Base-by-base conservation (phyloP, 2,329 filamentous ascomycete species). In the Colletotrichum tabaci region DNA sequence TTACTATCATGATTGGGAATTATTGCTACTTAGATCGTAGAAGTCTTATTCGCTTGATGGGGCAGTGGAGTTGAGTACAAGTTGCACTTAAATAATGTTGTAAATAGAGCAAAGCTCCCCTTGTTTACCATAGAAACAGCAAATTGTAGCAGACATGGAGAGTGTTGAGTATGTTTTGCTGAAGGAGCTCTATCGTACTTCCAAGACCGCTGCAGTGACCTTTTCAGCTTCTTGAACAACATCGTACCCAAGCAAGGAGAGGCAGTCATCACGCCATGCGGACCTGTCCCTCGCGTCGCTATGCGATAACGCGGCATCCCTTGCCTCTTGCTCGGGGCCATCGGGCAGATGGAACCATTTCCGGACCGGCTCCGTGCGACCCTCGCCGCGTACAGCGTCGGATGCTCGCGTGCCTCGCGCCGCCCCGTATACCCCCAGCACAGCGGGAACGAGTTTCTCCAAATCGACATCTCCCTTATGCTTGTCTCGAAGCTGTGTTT, bases 321-420 rank as follows among this genome's bases (percentile, higher is more conserved):
- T 67, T 6, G 49, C 55, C 56, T 56, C 35, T 21, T 71, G 70
- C 23, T 70, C 61, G 4, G 61, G 70, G 8, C 70, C 70, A 2
- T 72, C 67, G 2, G 55, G 61, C 18, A 62, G 30, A 4, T 66
- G 70, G 47, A 71, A 71, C 70, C 70, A 72, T 42, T 66, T 72
- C 23, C 44, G 61, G 16, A 61, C 65, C n/a, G 70, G 66, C 61
- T 23, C 70, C 61, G 44, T 56, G 61, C 16, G n/a, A 52, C 56
- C 8, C 55, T 71, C 15, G 65, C 23, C 16, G 61, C 55, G 12
- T 16, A 42, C 7, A 6, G 53, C 53, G 4, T 40, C 53, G 2
- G 53, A 57, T 3, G 67, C 60, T 6, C 70, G 55, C 0, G 23
- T 44, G 30, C 65, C 70, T 2, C 70, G 26, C 9, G 61, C 4